Conservation (phyloP, 177 flowering plant species). For the Vitis hybrid region DNA sequence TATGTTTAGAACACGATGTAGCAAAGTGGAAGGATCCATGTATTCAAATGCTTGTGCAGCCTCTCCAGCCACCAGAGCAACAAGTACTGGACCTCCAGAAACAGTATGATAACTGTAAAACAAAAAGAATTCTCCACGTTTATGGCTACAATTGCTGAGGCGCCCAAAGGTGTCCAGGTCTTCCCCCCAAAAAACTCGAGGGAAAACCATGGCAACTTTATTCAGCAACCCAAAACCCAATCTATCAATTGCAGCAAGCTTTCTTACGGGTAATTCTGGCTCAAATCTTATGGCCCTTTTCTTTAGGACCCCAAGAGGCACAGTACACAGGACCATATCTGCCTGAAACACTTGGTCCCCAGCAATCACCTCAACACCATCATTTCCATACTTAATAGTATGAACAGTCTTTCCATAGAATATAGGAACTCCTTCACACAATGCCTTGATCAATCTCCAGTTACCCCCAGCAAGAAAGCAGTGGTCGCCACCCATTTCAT, state of each 20-base stretch:
- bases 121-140: slow-evolving; percentile 90
- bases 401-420: slow-evolving; percentile 69
- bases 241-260: slow-evolving; percentile 84
- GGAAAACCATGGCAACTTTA: slow-evolving; percentile 93
- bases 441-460: slow-evolving; percentile 67
- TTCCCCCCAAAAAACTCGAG: slow-evolving; percentile 89
- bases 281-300: slow-evolving; percentile 59
- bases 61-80: slow-evolving; percentile 95
- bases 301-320: slow-evolving; percentile 92
- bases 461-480: slow-evolving; percentile 98
- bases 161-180: slow-evolving; percentile 93
- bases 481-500: slow-evolving; percentile 99
- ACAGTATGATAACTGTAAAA: slow-evolving; percentile 89
- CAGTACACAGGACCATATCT: slow-evolving; percentile 90
- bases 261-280: slow-evolving; percentile 80
- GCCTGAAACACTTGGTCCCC: slow-evolving; percentile 79
- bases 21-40: slow-evolving; percentile 55
- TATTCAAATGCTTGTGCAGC: slow-evolving; percentile 77
- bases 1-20: slow-evolving; percentile 63
- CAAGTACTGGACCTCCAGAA: slow-evolving; percentile 85
- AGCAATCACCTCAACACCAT: slow-evolving; percentile 77
- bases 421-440: slow-evolving; percentile 76
- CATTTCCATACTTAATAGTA: slow-evolving; percentile 60
- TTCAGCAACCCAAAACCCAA: slow-evolving; percentile 93
- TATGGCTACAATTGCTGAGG: slow-evolving; percentile 46